Evolutionary conservation across 2,329 filamentous ascomycete genomes (phyloP).

Genomic region (Cordyceps militaris): DNA sequence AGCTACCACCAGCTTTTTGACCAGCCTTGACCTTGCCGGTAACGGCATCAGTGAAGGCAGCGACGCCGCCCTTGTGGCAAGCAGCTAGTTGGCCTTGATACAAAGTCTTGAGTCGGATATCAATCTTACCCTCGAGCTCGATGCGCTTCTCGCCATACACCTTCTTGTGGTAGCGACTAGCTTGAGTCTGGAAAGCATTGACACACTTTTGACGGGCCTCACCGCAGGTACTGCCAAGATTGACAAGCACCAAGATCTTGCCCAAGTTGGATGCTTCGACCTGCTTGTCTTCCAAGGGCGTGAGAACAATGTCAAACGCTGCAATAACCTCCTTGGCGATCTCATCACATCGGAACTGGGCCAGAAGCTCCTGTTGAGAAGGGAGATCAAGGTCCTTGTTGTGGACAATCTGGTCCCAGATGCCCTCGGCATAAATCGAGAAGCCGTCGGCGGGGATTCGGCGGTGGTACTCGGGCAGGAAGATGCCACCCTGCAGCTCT

Average conservation of each 20-base stretch:
- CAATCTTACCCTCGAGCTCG: constrained; percentile 81
- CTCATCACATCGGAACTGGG: constrained; percentile 96
- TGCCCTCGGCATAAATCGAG: constrained; percentile 81
- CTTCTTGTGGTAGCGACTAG: constrained; percentile 92
- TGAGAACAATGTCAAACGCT: constrained; percentile 73
- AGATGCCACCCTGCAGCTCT: constrained; percentile 70
- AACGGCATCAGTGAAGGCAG: constrained; percentile 80
- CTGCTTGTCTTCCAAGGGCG: constrained; percentile 81
- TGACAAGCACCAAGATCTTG: constrained; percentile 62
- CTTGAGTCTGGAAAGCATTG: constrained; percentile 81
- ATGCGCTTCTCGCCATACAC: constrained; percentile 81
- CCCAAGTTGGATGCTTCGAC: constrained; percentile 67
- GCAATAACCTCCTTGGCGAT: constrained; percentile 84
- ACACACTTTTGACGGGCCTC: constrained; percentile 65
- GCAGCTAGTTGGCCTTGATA: constrained; percentile 84
- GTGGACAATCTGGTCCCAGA: constrained; percentile 98
- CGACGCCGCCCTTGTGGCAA: constrained; percentile 81
- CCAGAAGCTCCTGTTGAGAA: constrained; percentile 92
- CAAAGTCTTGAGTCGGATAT: constrained; percentile 77
- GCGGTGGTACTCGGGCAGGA: constrained; percentile 90
- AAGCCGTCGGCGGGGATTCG: constrained; percentile 97
- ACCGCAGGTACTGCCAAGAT: constrained; percentile 68
- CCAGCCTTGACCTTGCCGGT: constrained; percentile 80
- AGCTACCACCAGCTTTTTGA: constrained; percentile 82
- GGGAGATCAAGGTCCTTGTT: constrained; percentile 97